A percentile compares a stretch with the other conserved stretches of the same genome.
Conservation (phyloP, 306 rosid species). For the Lablab purpureus region DNA sequence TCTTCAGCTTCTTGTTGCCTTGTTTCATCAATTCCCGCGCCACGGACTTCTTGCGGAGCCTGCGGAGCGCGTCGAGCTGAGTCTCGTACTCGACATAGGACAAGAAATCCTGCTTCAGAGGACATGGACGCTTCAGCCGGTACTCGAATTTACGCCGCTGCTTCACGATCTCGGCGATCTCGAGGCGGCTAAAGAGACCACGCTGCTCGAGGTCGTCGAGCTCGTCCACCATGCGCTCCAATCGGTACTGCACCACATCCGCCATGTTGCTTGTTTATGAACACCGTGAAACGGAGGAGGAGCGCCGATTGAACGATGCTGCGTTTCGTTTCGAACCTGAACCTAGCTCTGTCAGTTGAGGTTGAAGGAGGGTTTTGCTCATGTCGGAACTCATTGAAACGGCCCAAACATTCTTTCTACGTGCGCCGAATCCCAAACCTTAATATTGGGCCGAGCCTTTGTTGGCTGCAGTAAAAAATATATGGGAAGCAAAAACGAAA, state of each 20-base stretch:
- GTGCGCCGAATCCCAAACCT: background rate
- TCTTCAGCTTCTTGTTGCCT: slow-evolving; percentile 47
- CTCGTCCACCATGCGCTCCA: slow-evolving; percentile 61
- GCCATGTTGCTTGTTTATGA: slow-evolving; percentile 40
- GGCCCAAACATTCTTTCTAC: background rate
- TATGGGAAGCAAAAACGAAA: too few species aligned
- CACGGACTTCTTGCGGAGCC: slow-evolving; percentile 52
- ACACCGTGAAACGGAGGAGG: background rate
- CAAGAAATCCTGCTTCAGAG: slow-evolving; percentile 51
- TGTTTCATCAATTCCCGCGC: slow-evolving; percentile 45
- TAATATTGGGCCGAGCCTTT: background rate
- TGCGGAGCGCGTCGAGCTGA: slow-evolving; percentile 52
- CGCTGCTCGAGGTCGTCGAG: slow-evolving; percentile 59
- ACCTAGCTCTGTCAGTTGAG: background rate
- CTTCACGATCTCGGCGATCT: slow-evolving; percentile 56
- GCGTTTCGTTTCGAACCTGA: too few species aligned
- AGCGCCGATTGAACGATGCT: background rate
- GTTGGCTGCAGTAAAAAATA: background rate
- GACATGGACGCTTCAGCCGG: slow-evolving; percentile 50
- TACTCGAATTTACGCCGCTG: slow-evolving; percentile 58
- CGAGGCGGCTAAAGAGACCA: slow-evolving; percentile 51
- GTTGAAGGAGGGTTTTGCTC: background rate
- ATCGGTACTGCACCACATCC: slow-evolving; percentile 55
- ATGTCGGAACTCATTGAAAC: background rate
- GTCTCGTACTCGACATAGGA: slow-evolving; percentile 55